Percentiles rank a stretch among this genome's conserved stretches.
These are phyloP conservation scores for Talaromyces borbonicus DNA, from an alignment of 495 filamentous ascomycete species.

Conservation along the genomic window DNA sequence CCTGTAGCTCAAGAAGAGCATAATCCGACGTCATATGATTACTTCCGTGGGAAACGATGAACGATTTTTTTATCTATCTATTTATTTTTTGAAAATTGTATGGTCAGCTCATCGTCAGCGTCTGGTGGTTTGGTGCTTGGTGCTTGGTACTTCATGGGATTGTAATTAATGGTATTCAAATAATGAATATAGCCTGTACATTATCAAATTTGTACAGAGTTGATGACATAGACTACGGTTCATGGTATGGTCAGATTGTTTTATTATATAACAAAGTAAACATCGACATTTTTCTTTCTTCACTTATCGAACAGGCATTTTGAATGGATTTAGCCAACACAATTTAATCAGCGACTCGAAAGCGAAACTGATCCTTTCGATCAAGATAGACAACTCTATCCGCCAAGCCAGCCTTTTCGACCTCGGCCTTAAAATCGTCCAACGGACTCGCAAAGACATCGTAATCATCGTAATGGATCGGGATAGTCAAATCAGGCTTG, in stretches of 20 bases:
- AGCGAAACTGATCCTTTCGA: conserved; percentile 47
- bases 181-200: neutral
- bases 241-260: too few relatives aligned
- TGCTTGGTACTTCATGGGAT: conserved; percentile 14
- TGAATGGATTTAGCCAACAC: neutral
- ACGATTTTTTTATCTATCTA: neutral
- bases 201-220: too few relatives aligned
- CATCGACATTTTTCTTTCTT: too few relatives aligned
- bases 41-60: conserved; percentile 23
- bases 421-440: conserved; percentile 49
- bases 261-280: too few relatives aligned
- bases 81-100: neutral
- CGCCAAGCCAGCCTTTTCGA: conserved; percentile 39
- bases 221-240: too few relatives aligned
- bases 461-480: conserved; percentile 63
- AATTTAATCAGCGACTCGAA: conserved; percentile 29
- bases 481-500: conserved; percentile 55
- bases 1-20: conserved; percentile 35
- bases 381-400: conserved; percentile 54
- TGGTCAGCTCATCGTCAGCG: too few relatives aligned
- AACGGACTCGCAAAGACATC: conserved; percentile 49
- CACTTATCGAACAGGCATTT: too few relatives aligned
- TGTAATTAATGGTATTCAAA: neutral
- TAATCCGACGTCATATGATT: conserved; percentile 29
- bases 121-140: conserved; percentile 17